A percentile compares a stretch with the other conserved stretches of the same genome.
These are phyloP conservation scores for Fragaria nilgerrensis DNA, from an alignment of 306 rosid species.

Conservation along the genomic window DNA sequence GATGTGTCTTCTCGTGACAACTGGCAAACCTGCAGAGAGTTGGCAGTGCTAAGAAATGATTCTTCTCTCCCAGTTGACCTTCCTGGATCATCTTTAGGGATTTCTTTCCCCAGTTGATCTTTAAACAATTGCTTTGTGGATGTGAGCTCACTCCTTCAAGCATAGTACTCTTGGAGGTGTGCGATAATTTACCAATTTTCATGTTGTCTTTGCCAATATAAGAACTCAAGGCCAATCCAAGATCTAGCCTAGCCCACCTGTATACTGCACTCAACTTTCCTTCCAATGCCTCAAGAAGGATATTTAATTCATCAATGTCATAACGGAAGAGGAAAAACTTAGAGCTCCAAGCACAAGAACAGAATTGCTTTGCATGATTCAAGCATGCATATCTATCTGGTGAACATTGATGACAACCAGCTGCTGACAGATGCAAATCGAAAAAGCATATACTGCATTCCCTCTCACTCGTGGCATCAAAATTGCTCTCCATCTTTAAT, in stretches of 20 bases:
- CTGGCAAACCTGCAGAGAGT: slow-evolving; percentile 38
- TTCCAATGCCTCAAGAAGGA: slow-evolving; percentile 93
- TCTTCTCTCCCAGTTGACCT: slow-evolving; percentile 45
- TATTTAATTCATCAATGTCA: slow-evolving; percentile 66
- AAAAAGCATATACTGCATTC: slow-evolving; percentile 84
- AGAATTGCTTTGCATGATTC: slow-evolving; percentile 89
- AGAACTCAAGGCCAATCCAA: slow-evolving; percentile 83
- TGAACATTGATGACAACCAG: slow-evolving; percentile 77
- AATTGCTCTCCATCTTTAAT: slow-evolving; percentile 81
- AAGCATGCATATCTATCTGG: slow-evolving; percentile 87
- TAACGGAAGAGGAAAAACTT: slow-evolving; percentile 93
- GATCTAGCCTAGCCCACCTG: slow-evolving; percentile 95
- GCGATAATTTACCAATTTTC: slow-evolving; percentile 16
- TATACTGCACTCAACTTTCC: slow-evolving; percentile 94
- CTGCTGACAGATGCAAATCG: slow-evolving; percentile 96
- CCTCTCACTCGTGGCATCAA: slow-evolving; percentile 85
- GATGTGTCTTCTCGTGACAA: slow-evolving; percentile 54
- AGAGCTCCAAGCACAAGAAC: slow-evolving; percentile 75
- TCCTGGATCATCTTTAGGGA: slow-evolving; percentile 32
- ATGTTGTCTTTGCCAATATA: slow-evolving; percentile 36
- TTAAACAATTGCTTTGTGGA: slow-evolving; percentile 30
- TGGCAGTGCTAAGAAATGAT: slow-evolving; percentile 33
- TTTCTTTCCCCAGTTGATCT: slow-evolving; percentile 39
- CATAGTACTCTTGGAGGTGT: slow-evolving; percentile 27
- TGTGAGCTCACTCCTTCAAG: slow-evolving; percentile 42